Evolutionary conservation across 2,329 filamentous ascomycete species (phyloP).

Genomic region (Apiospora koreana): DNA sequence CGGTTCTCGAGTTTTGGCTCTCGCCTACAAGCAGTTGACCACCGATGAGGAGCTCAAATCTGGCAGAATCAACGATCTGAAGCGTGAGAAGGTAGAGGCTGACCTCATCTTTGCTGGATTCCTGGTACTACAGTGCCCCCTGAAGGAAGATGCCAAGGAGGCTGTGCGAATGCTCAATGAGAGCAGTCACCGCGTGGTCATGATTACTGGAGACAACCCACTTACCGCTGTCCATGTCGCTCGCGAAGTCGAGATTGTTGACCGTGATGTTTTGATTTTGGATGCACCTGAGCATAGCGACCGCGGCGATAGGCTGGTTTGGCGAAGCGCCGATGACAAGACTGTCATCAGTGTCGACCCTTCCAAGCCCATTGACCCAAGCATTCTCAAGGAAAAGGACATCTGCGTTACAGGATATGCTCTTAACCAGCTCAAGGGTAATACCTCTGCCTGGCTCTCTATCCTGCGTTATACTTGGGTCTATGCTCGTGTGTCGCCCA

Average conservation of each 20-base stretch:
- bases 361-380: conserved; percentile 73
- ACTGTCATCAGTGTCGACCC: conserved; percentile 84
- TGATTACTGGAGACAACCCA: conserved; percentile 99
- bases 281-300: conserved; percentile 91
- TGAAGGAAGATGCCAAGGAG: conserved; percentile 95
- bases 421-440: conserved; percentile 81
- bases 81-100: conserved; percentile 87
- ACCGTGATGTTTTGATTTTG: conserved; percentile 90
- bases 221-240: conserved; percentile 96
- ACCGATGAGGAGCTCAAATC: conserved; percentile 79
- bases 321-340: conserved; percentile 94
- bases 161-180: conserved; percentile 97
- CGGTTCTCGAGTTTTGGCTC: conserved; percentile 87
- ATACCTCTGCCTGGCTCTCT: conserved; percentile 68
- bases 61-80: conserved; percentile 86
- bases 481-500: conserved; percentile 95
- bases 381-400: conserved; percentile 84
- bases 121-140: conserved; percentile 88
- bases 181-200: conserved; percentile 96
- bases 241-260: conserved; percentile 93
- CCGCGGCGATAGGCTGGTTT: conserved; percentile 79
- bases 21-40: conserved; percentile 91
- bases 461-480: conserved; percentile 93
- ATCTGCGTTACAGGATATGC: conserved; percentile 96
- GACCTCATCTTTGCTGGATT: conserved; percentile 90